Evolutionary conservation across 1,284 basidiomycete genomes (phyloP).

Genomic region (Leccinum pallidistipes): DNA sequence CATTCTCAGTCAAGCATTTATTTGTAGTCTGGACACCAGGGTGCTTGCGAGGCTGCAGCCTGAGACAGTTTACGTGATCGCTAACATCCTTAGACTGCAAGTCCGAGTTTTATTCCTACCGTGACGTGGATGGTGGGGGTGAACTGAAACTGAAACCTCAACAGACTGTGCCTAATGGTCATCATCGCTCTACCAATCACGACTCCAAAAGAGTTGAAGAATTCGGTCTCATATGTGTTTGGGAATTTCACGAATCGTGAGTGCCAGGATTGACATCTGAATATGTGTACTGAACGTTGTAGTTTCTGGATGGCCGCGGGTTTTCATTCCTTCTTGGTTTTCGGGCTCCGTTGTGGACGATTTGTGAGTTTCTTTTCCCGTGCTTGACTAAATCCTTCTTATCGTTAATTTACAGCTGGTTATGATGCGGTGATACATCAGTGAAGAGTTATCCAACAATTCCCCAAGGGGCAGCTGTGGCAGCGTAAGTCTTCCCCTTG

Average conservation of each 20-base stretch:
- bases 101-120: not conserved
- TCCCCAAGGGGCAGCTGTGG: no score
- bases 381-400: not conserved
- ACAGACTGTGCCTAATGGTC: not conserved
- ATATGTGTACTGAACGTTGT: not conserved
- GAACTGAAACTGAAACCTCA: not conserved
- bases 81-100: not conserved
- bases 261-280: not conserved
- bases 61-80: not conserved
- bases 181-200: not conserved
- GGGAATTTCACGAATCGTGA: constrained; percentile 1
- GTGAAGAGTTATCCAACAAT: not conserved
- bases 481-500: not conserved
- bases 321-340: not conserved
- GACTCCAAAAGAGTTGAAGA: not conserved
- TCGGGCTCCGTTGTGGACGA: not conserved
- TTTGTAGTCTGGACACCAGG: not conserved
- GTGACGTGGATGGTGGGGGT: not conserved
- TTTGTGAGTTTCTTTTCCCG: not conserved
- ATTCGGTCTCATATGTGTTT: not conserved
- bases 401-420: not conserved
- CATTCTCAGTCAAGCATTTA: not conserved
- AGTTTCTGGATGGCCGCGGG: constrained; percentile 1
- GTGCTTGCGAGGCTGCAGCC: not conserved
- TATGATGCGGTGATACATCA: not conserved